These are phyloP conservation scores for Trametes meyenii DNA, from an alignment of 768 basidiomycete species.

Conservation along the genomic window DNA sequence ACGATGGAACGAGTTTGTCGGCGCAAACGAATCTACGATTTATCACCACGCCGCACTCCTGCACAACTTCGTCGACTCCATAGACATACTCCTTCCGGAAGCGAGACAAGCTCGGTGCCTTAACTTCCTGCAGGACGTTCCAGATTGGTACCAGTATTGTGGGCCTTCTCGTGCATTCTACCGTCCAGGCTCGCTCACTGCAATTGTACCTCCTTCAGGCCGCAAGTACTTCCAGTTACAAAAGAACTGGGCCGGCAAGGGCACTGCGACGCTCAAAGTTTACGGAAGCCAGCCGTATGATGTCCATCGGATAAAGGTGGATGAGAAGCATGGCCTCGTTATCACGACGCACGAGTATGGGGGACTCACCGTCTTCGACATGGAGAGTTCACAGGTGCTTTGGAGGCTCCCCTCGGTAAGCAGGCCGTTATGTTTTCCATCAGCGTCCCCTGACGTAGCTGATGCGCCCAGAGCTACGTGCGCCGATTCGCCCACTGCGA, in stretches of 20 bases:
- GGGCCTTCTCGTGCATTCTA: slow-evolving; percentile 27
- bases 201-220: slow-evolving; percentile 39
- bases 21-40: slow-evolving; percentile 50
- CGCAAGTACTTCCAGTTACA: slow-evolving; percentile 46
- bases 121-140: slow-evolving; percentile 42
- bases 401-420: slow-evolving; percentile 66
- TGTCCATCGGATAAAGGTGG: slow-evolving; percentile 79
- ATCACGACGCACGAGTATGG: slow-evolving; percentile 59
- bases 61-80: slow-evolving; percentile 48
- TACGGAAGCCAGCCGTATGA: slow-evolving; percentile 38
- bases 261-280: slow-evolving; percentile 42
- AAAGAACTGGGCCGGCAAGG: slow-evolving; percentile 58
- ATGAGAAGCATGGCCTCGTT: slow-evolving; percentile 59
- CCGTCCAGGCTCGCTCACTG: slow-evolving; percentile 2
- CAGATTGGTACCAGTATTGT: slow-evolving; percentile 68
- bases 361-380: slow-evolving; percentile 60
- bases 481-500: slow-evolving; percentile 68
- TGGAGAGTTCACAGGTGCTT: slow-evolving; percentile 50
- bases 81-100: slow-evolving; percentile 34
- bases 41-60: slow-evolving; percentile 59
- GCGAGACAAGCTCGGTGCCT: slow-evolving; percentile 36
- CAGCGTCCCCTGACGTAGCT: slow-evolving; percentile 4
- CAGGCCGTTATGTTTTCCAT: slow-evolving; percentile 1
- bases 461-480: slow-evolving; percentile 47
- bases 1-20: slow-evolving; percentile 50